These are phyloP conservation scores for Coleophoma cylindrospora DNA, from an alignment of 2,329 filamentous ascomycete genomes.

Conservation along the genomic window DNA sequence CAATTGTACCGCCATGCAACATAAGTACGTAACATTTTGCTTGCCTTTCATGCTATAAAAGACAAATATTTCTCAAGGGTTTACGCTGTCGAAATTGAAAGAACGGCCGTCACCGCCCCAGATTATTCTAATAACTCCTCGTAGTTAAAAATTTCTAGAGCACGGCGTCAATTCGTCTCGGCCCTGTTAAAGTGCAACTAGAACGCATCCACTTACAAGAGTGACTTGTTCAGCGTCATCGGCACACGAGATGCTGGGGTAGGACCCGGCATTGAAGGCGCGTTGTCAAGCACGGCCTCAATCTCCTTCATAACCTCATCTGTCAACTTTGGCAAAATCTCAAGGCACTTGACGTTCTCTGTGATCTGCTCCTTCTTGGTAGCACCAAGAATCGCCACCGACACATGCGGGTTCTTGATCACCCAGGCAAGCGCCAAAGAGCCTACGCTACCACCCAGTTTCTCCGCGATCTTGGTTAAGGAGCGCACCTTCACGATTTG, in stretches of 20 bases:
- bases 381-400: constrained; percentile 47
- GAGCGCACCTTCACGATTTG: constrained; percentile 33
- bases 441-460: constrained; percentile 46
- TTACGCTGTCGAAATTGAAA: too few species aligned
- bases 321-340: constrained; percentile 41
- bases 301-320: constrained; percentile 46
- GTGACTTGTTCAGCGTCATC: constrained; percentile 13
- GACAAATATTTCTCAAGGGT: too few species aligned
- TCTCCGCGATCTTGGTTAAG: constrained; percentile 48
- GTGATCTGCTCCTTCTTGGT: constrained; percentile 45
- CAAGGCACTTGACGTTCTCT: constrained; percentile 43
- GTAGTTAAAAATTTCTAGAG: too few species aligned
- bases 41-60: too few species aligned
- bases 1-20: too few species aligned
- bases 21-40: too few species aligned
- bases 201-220: not conserved
- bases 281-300: constrained; percentile 36
- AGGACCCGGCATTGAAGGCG: constrained; percentile 18
- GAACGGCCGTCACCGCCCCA: too few species aligned
- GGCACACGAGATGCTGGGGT: not conserved
- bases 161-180: too few species aligned
- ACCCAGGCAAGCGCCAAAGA: constrained; percentile 49
- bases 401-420: constrained; percentile 48
- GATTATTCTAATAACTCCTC: too few species aligned
- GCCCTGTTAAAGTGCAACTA: not conserved